Conservation (phyloP, 2,329 filamentous ascomycete genomes). For the Verticillium tricorpus region DNA sequence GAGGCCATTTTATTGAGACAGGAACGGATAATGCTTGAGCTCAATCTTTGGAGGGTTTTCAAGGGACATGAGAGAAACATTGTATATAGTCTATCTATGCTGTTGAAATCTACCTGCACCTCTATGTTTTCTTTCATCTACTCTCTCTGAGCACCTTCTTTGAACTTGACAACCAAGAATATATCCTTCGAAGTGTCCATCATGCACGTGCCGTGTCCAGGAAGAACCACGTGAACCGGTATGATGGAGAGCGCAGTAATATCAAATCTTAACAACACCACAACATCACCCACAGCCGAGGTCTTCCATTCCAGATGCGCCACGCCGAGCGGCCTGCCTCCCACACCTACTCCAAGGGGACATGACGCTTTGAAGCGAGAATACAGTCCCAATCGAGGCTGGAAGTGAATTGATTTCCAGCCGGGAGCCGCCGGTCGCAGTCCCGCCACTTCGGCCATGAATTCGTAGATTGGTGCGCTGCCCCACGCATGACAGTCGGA, state of each 20-base stretch:
- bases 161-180: not conserved
- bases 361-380: not conserved
- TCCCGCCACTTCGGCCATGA: slow-evolving; percentile 13
- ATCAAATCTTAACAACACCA: not conserved
- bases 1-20: too few relatives aligned
- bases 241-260: not conserved
- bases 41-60: too few relatives aligned
- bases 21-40: too few relatives aligned
- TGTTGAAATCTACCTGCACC: too few relatives aligned
- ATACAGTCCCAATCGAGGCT: slow-evolving; percentile 3
- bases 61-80: too few relatives aligned
- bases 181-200: not conserved
- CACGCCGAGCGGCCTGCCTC: not conserved
- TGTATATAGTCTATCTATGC: too few relatives aligned
- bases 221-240: not conserved
- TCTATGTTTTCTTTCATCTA: too few relatives aligned
- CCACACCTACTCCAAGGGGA: too few relatives aligned
- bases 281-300: not conserved
- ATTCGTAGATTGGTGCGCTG: slow-evolving; percentile 14
- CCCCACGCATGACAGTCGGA: slow-evolving; percentile 19
- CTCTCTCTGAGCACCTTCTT: too few relatives aligned
- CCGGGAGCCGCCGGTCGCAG: slow-evolving; percentile 8
- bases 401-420: slow-evolving; percentile 7
- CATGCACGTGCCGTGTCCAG: not conserved
- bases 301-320: not conserved